Conservation (phyloP, 2,329 filamentous ascomycete genomes). For the Colletotrichum sp. region DNA sequence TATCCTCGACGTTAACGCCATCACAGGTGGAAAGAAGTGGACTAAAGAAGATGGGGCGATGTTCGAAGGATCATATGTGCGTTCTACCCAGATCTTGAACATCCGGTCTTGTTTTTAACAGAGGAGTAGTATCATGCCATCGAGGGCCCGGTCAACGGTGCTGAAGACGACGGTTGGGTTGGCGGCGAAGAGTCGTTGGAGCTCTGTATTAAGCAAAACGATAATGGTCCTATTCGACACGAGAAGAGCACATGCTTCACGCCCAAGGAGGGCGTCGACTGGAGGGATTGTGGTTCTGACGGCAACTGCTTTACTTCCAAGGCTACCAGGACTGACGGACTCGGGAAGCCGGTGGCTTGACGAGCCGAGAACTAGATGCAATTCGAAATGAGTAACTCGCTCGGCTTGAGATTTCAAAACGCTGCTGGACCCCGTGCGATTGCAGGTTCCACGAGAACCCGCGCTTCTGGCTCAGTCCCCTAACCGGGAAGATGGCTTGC, state of each 20-base stretch:
- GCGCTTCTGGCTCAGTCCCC: too few species aligned
- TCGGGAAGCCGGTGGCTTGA: background rate
- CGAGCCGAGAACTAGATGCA: accelerated
- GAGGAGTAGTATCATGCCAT: background rate
- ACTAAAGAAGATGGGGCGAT: background rate
- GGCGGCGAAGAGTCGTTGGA: accelerated
- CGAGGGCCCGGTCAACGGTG: background rate
- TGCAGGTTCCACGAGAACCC: too few species aligned
- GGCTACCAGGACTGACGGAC: background rate
- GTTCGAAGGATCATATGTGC: background rate
- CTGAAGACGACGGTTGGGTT: background rate
- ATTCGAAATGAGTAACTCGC: too few species aligned
- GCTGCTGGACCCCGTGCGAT: too few species aligned
- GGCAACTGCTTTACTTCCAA: background rate
- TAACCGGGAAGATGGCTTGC: too few species aligned
- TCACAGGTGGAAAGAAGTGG: background rate
- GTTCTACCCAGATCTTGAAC: too few species aligned
- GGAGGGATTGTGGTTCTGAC: background rate
- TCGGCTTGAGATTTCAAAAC: too few species aligned
- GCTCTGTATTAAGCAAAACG: too few species aligned
- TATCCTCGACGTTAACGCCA: accelerated
- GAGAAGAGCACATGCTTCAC: background rate
- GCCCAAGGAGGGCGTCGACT: background rate
- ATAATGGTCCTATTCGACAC: too few species aligned
- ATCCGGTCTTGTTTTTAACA: too few species aligned